Evolutionary conservation across 1,284 basidiomycete genomes (phyloP), one percentile per base, ranked within the genome.

Genomic region (Anthracocystis panici-leucophaei): DNA sequence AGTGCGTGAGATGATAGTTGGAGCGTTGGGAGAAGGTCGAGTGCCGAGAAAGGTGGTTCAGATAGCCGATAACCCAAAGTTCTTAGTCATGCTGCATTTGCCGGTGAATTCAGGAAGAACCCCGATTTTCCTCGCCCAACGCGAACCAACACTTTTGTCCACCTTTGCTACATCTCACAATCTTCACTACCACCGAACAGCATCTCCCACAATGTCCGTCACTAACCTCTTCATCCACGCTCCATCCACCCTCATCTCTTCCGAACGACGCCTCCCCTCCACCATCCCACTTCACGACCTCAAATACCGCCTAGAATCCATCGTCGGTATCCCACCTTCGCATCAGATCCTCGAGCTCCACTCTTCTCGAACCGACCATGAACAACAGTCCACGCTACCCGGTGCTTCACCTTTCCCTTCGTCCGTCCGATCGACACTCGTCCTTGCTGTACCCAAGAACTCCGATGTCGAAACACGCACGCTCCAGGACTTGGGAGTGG

Each of bases 241-340:
- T 0, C 76, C 79, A 0, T 77, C 80, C 3, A 72, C 77, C 5
- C 64, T 75, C 20, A 68, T 79, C n/a, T 77, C 73, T 2, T 67
- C 80, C 0, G 80, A 82, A 45, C 65, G 79, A 2, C 72, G 79
- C 18, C 38, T 82, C 5, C 66, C 77, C n/a, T 69, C 74, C 27
- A 65, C 55, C 33, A 58, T 73, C 38, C 65, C 79, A 3, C 50
- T 80, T 0, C 35, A 49, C 41, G 66, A 73, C 9, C 74, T 82
- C 83, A 96, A 69, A 92, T 88, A 88, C 71, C 96, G 94, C 79
- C 90, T 98, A 27, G 93, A 95, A 82, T 88, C 91, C 53, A 90
- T 97, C 81, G 97, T 95, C n/a, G 95, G 95, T 18, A 92, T 97
- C 59, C 90, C 92, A 5, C 64, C 71, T 14, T 56, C 69, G 0